Conservation (phyloP, 2,329 filamentous ascomycete species). For the Byssochlamys sp. region DNA sequence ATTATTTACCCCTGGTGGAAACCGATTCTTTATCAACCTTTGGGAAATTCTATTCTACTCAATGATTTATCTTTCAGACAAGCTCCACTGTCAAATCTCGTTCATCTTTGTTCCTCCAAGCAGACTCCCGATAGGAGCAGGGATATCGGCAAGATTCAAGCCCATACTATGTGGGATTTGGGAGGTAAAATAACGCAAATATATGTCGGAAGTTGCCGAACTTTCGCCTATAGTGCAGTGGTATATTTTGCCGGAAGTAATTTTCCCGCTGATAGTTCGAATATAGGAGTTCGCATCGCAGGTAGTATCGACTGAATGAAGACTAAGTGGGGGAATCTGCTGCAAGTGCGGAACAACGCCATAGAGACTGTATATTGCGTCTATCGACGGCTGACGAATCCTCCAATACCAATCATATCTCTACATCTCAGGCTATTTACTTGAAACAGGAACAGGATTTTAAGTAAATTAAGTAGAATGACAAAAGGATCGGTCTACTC, state of each 20-base stretch:
- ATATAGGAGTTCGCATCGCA: neutral
- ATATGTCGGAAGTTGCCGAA: neutral
- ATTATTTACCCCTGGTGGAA: neutral
- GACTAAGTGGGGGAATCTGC: neutral
- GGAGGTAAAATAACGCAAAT: neutral
- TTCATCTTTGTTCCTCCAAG: neutral
- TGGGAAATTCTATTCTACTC: neutral
- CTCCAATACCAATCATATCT: neutral
- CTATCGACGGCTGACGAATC: neutral
- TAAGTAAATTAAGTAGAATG: too few relatives aligned
- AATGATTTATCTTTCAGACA: neutral
- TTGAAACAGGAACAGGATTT: too few relatives aligned
- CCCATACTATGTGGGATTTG: neutral
- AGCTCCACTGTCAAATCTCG: neutral
- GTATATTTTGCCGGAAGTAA: neutral
- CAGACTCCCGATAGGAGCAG: neutral
- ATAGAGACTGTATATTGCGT: neutral
- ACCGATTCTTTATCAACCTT: neutral
- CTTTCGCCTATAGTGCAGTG: neutral
- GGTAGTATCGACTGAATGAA: neutral
- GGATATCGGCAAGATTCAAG: neutral
- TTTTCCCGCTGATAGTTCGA: neutral
- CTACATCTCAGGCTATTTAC: too few relatives aligned
- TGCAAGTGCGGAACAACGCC: neutral
- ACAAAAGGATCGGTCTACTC: neutral